phyloP scores from a whole-genome alignment of 2,329 filamentous ascomycete genomes.

The Ceratocystis eucalypticola region DNA sequence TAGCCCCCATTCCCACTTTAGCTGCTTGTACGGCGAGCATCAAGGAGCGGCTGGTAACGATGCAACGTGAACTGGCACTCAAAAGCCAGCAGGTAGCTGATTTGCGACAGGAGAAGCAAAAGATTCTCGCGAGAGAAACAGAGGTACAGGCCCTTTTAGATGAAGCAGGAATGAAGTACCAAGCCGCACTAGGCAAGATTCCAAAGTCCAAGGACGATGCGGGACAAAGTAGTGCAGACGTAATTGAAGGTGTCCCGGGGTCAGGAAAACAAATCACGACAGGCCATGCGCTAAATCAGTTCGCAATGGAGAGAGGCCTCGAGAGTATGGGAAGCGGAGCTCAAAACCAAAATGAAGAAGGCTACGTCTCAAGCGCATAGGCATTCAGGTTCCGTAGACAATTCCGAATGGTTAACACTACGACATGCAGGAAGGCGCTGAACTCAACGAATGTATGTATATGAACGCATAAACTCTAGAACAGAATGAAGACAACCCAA shows the following conservation, averaged over 20 bases:
- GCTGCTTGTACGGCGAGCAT: conserved; percentile 52
- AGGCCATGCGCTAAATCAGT: conserved; percentile 20
- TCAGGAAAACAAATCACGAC: neutral
- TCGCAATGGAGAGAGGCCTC: conserved; percentile 30
- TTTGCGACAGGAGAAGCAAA: conserved; percentile 52
- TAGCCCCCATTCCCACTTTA: conserved; percentile 54
- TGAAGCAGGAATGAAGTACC: conserved; percentile 58
- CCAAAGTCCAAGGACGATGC: neutral
- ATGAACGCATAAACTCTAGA: conserved; percentile 5
- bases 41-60: conserved; percentile 44
- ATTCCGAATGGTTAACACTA: neutral
- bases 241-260: neutral
- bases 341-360: neutral
- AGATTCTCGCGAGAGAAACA: conserved; percentile 54
- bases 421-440: neutral
- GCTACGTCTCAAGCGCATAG: neutral
- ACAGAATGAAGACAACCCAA: neutral
- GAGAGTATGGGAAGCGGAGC: conserved; percentile 33
- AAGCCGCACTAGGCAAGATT: conserved; percentile 30
- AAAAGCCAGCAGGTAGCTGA: conserved; percentile 52
- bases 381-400: neutral
- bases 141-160: conserved; percentile 72
- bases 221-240: neutral
- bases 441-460: neutral
- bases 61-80: conserved; percentile 48